Base-by-base conservation (phyloP, 768 basidiomycete species). In the Lyophyllum semitale region DNA sequence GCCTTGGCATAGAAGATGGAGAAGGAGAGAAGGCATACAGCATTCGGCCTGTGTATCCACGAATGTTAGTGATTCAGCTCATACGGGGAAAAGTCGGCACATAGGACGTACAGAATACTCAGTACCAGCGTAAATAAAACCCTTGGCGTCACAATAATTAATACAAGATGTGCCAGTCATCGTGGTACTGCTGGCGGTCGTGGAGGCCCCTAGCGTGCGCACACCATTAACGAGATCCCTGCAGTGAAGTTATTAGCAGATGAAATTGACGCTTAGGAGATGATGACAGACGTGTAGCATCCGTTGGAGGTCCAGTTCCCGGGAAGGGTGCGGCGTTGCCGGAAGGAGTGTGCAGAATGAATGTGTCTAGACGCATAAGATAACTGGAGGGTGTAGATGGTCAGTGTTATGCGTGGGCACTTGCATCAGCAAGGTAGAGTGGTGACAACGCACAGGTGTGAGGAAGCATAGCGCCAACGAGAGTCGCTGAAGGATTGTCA, bases 131-230 rank as follows among this genome's bases (percentile, higher is more conserved):
- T 81, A 89, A 54, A 85, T 69, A 64, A 75, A 89, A 8, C 68
- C 60, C 51, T 75, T 68, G n/a, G 70, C 48, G 30, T 75, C 70
- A 64, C 82, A 83, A 62, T 78, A 83, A 18, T 58, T 62, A 57
- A 82, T 77, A 61, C 82, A 83, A 1, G 66, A 63, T 58, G 79
- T 77, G 26, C 84, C 76, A 3, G 89, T 91, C 85, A 91, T 90
- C 22, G 69, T 71, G 5, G 68, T 73, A 15, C 78, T 68, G 60
- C 77, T 75, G 13, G 75, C 69, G 56, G 72, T 83, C 3, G 73
- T 68, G 1, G 79, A 71, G 13, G 76, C 81, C 6, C 72, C 69
- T 40, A 92, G 78, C 0, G 89, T 83, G 25, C 91, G 85, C 8
- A 74, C 68, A n/a, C 66, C 78, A 29, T 53, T 53, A 2, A 77